Base-by-base conservation (phyloP, 1,284 basidiomycete genomes). In the Trametes polyzona region DNA sequence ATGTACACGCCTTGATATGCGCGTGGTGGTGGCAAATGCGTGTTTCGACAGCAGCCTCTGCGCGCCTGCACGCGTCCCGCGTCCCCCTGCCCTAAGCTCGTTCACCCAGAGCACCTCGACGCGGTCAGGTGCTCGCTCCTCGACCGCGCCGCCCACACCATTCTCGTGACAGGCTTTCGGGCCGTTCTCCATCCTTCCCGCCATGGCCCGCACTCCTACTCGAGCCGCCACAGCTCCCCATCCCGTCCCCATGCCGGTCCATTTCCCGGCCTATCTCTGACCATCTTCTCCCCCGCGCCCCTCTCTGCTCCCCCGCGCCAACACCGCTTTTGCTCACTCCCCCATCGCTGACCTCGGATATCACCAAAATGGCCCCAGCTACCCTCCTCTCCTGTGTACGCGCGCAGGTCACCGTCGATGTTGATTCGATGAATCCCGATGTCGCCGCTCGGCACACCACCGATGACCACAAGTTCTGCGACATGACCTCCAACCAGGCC, bases 401-500 rank as follows among this genome's bases (percentile, higher is more conserved):
- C 50, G 47, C 67, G 4, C 58, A 71, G 5, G 60, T 79, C 21
- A 67, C 68, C 36, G 68, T 83, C 64, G 79, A 83, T 70, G 73
- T 82, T 59, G 80, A 82, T 66, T 79, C 78, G 11, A 82, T 81
- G 78, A 77, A 81, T 63, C 73, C 76, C 12, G 69, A 63, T 23
- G 74, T 77, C 41, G 77, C 80, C 1, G 66, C 65, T 19, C 70
- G 73, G 3, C 74, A 79, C 62, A 72, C 72, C 26, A 56, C 58
- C n/a, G 39, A 36, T 3, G 52, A 58, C 1, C 65, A 66, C 27
- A 61, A 58, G 35, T 81, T 81, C 71, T 69, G 67, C 54, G 77
- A 81, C 65, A 83, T 81, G 80, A 82, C 79, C 29, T 83, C 79
- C 12, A 82, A 81, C 53, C 79, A 81, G 61, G 79, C 76, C 24